These are phyloP conservation scores for Trichoderma citrinoviride DNA, from an alignment of 2,329 filamentous ascomycete species.

Conservation along the genomic window DNA sequence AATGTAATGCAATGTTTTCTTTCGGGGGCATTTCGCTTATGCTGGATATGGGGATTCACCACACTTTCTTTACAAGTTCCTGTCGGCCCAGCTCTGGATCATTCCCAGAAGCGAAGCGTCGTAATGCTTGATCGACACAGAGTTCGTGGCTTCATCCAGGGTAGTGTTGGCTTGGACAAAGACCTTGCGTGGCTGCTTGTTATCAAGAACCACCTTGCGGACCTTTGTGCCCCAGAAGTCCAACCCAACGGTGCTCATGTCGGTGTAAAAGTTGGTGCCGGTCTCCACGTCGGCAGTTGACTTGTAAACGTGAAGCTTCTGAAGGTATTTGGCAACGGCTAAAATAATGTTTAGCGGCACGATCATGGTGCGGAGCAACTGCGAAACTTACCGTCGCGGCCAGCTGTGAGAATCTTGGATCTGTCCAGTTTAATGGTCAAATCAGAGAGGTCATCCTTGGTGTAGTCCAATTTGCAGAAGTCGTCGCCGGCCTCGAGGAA, in stretches of 20 bases:
- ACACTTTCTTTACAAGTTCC: constrained; percentile 41
- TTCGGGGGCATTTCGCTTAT: background rate
- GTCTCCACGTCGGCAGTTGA: constrained; percentile 77
- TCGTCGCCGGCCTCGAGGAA: constrained; percentile 83
- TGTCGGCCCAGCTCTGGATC: constrained; percentile 76
- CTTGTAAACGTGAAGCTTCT: constrained; percentile 92
- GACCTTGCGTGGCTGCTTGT: constrained; percentile 82
- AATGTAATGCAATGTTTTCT: no score
- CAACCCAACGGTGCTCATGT: constrained; percentile 76
- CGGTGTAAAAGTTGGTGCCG: constrained; percentile 76
- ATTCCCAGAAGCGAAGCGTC: constrained; percentile 77
- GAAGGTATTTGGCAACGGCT: constrained; percentile 82
- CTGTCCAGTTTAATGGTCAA: constrained; percentile 80
- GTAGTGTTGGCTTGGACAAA: constrained; percentile 93
- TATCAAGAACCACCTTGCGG: constrained; percentile 68
- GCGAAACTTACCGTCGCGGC: constrained; percentile 57
- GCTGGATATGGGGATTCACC: background rate
- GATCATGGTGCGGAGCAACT: background rate
- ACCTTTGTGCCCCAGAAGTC: constrained; percentile 83
- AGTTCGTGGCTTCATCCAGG: constrained; percentile 63
- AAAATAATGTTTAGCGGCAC: constrained; percentile 26
- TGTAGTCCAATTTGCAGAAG: constrained; percentile 80
- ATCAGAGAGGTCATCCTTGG: constrained; percentile 71
- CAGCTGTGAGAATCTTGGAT: constrained; percentile 79
- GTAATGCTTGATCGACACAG: constrained; percentile 80